A percentile compares a stretch with the other conserved stretches of the same genome.
Conservation (phyloP, 345 rosid genomes). For the Eucalyptus grandis region DNA sequence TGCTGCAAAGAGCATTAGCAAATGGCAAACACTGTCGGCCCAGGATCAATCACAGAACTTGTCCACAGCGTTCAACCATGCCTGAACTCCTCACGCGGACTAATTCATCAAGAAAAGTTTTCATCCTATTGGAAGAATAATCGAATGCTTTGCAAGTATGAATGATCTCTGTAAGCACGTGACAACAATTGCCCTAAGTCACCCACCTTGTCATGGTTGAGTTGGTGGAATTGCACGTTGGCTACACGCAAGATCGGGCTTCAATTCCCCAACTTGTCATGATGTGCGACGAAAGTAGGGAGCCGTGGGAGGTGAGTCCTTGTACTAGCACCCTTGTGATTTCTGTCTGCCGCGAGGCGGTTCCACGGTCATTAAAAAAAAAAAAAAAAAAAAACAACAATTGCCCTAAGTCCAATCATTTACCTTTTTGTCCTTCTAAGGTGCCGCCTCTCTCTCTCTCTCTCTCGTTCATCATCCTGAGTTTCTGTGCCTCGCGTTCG, state of each 20-base stretch:
- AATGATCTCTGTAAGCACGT: conserved; percentile 20
- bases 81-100: background rate
- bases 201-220: fast-evolving
- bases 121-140: background rate
- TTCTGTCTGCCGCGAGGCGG: fast-evolving
- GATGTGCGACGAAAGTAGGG: fast-evolving
- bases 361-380: fast-evolving
- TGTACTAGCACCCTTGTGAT: fast-evolving
- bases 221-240: too few species aligned
- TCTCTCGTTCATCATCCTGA: fast-evolving
- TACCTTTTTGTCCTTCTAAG: background rate
- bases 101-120: background rate
- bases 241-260: fast-evolving
- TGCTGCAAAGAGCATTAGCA: background rate
- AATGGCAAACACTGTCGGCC: background rate
- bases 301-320: fast-evolving
- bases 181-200: conserved; percentile 17
- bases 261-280: fast-evolving
- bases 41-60: background rate
- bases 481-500: background rate
- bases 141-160: conserved; percentile 15
- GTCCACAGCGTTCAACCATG: background rate
- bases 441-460: background rate
- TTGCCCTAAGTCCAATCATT: background rate
- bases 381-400: too few species aligned